Base-by-base conservation (phyloP, 768 basidiomycete genomes). In the Tulasnella sp. region DNA sequence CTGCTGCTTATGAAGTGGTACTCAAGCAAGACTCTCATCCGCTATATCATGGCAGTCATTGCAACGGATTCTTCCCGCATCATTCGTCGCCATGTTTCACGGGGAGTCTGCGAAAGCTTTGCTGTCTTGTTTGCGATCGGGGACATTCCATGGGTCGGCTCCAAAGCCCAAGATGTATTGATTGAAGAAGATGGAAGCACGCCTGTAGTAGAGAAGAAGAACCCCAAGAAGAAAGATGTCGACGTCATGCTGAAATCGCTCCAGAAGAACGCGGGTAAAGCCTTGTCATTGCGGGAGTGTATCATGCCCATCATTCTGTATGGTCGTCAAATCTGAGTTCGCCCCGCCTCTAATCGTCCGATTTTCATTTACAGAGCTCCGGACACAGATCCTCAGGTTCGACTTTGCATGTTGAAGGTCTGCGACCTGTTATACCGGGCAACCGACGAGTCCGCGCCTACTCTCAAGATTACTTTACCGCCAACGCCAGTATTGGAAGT, bases 341-440 rank as follows among this genome's bases (percentile, higher is more conserved):
- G 52, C 26, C n/a, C n/a, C 19, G 19, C n/a, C 44, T 47, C 52
- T 29, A 6, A 59, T 29, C 37, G 7, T 0, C 29, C 41, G 14
- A 65, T 62, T 8, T 59, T 71, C 11, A 62, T 41, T 64, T 36
- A 4, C 73, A 95, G 93, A 37, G 86, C 88, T 37, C 84, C 89
- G 0, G 88, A 90, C 73, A 84, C 88, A 70, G 94, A 97, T 79
- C 85, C 92, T 77, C 92, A 96, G 81, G 90, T 95, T 44, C 89
- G 95, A 62, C 92, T 94, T 88, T 92, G 90, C 75, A 82, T 96
- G 65, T 83, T 98, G 77, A 98, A 98, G 80, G 82, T 97, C 29
- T 93, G 92, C 5, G 96, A 98, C 76, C 84, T 96, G 22, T 85
- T 94, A 52, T 89, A 95, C 75, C 88, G 89, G 67, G 90, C 92